Evolutionary conservation across 257 asterid species (phyloP).

Genomic region (Jaltomata sinuosa): DNA sequence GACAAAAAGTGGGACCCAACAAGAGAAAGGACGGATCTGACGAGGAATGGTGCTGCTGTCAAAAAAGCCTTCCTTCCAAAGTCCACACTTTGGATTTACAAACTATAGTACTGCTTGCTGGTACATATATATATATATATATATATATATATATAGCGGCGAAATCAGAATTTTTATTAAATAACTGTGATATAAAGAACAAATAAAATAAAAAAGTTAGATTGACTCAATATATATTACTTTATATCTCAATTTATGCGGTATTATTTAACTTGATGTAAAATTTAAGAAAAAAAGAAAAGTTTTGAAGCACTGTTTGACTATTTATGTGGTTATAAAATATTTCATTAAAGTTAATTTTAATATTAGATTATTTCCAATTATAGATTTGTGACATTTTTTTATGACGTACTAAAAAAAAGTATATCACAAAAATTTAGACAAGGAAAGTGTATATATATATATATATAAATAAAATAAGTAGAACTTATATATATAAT

Average conservation of each 20-base stretch:
- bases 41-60: constrained; percentile 18
- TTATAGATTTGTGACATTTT: too few species aligned
- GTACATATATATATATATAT: background rate
- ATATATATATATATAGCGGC: too few species aligned
- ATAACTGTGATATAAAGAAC: background rate
- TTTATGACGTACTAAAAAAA: too few species aligned
- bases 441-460: too few species aligned
- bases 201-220: background rate
- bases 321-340: too few species aligned
- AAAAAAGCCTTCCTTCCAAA: background rate
- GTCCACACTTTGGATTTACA: background rate
- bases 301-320: too few species aligned
- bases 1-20: constrained; percentile 18
- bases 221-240: background rate
- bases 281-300: too few species aligned
- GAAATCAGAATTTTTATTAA: background rate
- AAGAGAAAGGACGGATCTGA: constrained; percentile 22
- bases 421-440: too few species aligned
- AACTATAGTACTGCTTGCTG: background rate
- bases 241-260: too few species aligned
- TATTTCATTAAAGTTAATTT: too few species aligned
- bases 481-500: background rate
- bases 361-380: too few species aligned
- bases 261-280: too few species aligned
- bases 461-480: background rate